Percentiles rank a stretch among this genome's conserved stretches.
Evolutionary conservation across 148 eudicot genomes (phyloP).

Genomic region (Rhododendron griersonianum): DNA sequence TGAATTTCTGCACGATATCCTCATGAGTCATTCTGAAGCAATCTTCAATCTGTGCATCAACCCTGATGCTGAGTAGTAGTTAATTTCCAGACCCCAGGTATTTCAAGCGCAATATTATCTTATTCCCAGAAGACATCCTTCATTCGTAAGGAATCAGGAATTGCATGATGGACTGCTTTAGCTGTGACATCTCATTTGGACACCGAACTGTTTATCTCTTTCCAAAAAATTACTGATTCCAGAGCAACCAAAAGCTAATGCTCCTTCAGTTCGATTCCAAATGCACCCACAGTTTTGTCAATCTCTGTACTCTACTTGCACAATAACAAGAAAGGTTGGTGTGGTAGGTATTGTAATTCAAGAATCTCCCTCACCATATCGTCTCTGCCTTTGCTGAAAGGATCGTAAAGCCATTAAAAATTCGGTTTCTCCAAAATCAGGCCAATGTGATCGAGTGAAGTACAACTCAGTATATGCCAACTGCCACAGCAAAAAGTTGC

Average conservation of each 20-base stretch:
- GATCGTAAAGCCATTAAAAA: conserved; percentile 53
- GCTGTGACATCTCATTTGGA: background rate
- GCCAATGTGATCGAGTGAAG: conserved; percentile 53
- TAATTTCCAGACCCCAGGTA: background rate
- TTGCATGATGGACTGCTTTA: background rate
- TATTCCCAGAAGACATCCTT: background rate
- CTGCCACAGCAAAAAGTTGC: conserved; percentile 84
- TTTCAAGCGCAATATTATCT: background rate
- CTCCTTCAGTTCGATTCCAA: conserved; percentile 1
- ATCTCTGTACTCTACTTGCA: background rate
- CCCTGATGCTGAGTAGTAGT: background rate
- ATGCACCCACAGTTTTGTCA: background rate
- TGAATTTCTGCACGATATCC: background rate
- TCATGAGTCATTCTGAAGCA: background rate
- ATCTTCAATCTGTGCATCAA: background rate
- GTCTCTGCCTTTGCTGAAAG: conserved; percentile 61
- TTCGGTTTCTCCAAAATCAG: conserved; percentile 69
- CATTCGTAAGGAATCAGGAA: background rate
- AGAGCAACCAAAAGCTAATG: background rate
- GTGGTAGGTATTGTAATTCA: background rate
- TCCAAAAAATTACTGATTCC: background rate
- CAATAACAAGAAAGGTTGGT: background rate
- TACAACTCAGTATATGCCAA: conserved; percentile 68
- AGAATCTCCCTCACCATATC: conserved; percentile 49
- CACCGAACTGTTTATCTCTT: background rate